Conservation (phyloP, 2,329 filamentous ascomycete genomes). For the Plenodomus lindquistii region DNA sequence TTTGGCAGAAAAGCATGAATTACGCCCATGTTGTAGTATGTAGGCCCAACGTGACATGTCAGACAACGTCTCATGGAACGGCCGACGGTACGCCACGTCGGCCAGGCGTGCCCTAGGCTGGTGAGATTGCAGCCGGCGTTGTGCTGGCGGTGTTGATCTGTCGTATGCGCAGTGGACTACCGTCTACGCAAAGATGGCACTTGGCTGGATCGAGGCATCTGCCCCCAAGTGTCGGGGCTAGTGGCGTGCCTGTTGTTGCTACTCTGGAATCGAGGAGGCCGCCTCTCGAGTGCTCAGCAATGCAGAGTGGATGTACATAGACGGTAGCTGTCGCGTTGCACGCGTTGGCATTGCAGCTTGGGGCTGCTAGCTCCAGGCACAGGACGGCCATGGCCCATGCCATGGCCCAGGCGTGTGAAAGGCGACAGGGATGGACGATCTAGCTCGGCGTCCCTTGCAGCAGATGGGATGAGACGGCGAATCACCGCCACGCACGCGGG, state of each 20-base stretch:
- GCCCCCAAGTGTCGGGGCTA: not conserved
- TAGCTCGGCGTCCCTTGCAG: conserved; percentile 18
- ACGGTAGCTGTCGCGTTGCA: not conserved
- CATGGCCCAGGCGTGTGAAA: not conserved
- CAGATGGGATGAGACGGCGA: conserved; percentile 7
- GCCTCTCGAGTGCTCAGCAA: not conserved
- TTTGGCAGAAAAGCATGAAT: not conserved
- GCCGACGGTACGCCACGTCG: not conserved
- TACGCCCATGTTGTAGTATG: not conserved
- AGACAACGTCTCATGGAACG: not conserved
- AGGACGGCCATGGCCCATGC: not conserved
- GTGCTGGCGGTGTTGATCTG: not conserved
- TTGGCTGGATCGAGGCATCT: not conserved
- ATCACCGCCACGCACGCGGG: conserved; percentile 7
- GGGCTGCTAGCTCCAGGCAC: not conserved
- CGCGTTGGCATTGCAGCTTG: too few species aligned
- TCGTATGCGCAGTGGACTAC: too few species aligned
- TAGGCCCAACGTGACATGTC: not conserved
- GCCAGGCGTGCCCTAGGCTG: conserved; percentile 1
- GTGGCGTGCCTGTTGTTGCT: not conserved
- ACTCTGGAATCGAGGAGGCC: not conserved
- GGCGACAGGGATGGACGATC: conserved; percentile 11
- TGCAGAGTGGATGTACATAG: not conserved
- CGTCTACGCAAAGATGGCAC: not conserved
- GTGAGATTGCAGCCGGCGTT: conserved; percentile 1